Base-by-base conservation (phyloP, 768 basidiomycete species). In the Rickenella mellea region DNA sequence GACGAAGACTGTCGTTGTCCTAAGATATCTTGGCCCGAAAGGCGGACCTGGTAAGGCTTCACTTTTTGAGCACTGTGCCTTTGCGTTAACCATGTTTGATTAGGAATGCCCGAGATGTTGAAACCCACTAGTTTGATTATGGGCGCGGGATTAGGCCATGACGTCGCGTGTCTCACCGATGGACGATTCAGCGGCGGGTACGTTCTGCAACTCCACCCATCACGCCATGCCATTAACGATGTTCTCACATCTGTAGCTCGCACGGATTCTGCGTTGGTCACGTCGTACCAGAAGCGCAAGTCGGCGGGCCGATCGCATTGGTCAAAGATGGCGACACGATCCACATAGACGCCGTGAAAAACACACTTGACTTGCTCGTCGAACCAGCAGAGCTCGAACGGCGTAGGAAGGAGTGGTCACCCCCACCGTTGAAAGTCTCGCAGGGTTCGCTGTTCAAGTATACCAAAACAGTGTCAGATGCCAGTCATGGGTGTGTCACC, bases 21-120 rank as follows among this genome's bases (percentile, higher is more conserved):
- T 99, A 57, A 74, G 96, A 37, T 98, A 99, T 60, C 80, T 99
- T 50, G 96, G 96, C 37, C 94, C 94, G 22, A 85, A 90, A 67
- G 94, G 94, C 48, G 96, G 94, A 45, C 94, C 94, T 26, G 90
- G 89, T 85, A 48, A 64, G 80, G 59, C n/a, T n/a, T n/a, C n/a
- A n/a, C n/a, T n/a, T 29, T 35, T 17, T 39, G 25, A 21, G 11
- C 9, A 0, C 19, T 50, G 22, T 28, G 15, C 19, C 26, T 17
- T 32, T 22, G 20, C 31, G 17, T 19, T 42, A 21, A 51, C 41
- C 35, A 41, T 46, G 39, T 46, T 39, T 43, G 44, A 42, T 33
- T 56, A 84, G 91, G 92, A 48, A 99, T 99, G 94, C 94, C 92
- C 39, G 96, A 99, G 69, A 99, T 99, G 96, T 73, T 98, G 45